phyloP scores from a whole-genome alignment of 2,329 filamentous ascomycete species.

The Cordyceps cateniannulata region DNA sequence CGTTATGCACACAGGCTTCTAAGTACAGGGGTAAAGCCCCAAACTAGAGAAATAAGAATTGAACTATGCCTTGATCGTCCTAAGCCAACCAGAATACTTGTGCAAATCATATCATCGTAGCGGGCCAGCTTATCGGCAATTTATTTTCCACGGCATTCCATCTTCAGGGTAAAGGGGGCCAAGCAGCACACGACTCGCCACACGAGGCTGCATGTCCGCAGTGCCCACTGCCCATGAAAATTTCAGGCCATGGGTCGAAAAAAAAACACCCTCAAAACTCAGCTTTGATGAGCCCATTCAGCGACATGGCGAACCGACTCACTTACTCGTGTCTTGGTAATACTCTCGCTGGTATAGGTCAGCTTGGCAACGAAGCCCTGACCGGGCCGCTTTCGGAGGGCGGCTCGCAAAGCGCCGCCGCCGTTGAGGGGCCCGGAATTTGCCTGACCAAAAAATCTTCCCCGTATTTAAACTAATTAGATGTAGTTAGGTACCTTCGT shows the following conservation, averaged over 20 bases:
- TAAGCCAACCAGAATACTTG: too few relatives aligned
- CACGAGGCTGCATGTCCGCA: not conserved
- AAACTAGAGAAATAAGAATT: too few relatives aligned
- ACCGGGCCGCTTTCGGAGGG: constrained; percentile 13
- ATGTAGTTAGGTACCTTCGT: not conserved
- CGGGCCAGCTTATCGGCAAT: not conserved
- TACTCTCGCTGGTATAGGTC: constrained; percentile 12
- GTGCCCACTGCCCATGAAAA: not conserved
- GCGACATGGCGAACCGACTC: too few relatives aligned
- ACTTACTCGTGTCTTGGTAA: constrained; percentile 6
- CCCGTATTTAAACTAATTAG: not conserved
- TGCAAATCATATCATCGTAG: not conserved
- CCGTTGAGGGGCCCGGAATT: constrained; percentile 7
- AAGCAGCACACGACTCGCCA: not conserved
- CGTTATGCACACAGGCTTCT: too few relatives aligned
- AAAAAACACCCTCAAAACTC: not conserved
- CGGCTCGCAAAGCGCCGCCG: constrained; percentile 1
- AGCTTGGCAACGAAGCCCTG: not conserved
- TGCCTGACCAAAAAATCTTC: not conserved
- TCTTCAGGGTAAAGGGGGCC: not conserved
- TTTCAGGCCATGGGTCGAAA: not conserved
- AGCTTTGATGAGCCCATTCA: not conserved
- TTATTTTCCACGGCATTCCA: not conserved
- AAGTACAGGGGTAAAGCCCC: too few relatives aligned
- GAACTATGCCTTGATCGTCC: too few relatives aligned